Evolutionary conservation across 257 asterid genomes (phyloP).

Genomic region (Solanum gandarillasii): DNA sequence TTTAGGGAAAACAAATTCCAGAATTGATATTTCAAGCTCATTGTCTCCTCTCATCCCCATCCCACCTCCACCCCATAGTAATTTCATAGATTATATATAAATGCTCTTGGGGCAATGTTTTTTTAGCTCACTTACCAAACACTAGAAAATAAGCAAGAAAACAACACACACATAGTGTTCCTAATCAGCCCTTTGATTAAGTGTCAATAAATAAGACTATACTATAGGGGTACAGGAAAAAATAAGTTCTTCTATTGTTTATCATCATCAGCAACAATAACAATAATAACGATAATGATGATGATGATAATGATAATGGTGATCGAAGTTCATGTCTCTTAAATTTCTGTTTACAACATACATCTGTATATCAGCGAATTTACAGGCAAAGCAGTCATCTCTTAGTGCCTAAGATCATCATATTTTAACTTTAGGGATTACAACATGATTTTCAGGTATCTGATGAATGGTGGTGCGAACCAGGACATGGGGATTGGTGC

Average conservation of each 20-base stretch:
- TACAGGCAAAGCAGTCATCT: background rate
- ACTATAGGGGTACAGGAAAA: background rate
- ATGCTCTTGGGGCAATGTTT: background rate
- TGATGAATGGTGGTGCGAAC: constrained; percentile 90
- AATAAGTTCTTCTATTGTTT: background rate
- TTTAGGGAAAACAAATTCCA: background rate
- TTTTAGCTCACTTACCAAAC: background rate
- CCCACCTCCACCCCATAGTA: background rate
- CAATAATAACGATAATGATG: background rate
- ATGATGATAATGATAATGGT: background rate
- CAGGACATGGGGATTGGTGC: constrained; percentile 99
- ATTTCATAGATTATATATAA: background rate
- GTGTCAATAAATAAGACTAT: background rate
- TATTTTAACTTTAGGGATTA: constrained; percentile 2
- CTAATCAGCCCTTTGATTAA: background rate
- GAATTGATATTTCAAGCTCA: background rate
- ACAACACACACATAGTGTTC: background rate
- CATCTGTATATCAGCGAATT: background rate
- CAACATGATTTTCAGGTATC: constrained; percentile 45
- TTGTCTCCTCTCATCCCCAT: background rate
- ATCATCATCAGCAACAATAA: background rate
- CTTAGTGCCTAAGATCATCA: background rate
- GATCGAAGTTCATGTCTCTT: background rate
- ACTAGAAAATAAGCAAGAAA: background rate
- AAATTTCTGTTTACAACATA: background rate